A percentile compares a stretch with the other conserved stretches of the same genome.
These are phyloP conservation scores for Dendrobium officinale DNA, from an alignment of 106 monocot species.

Conservation along the genomic window DNA sequence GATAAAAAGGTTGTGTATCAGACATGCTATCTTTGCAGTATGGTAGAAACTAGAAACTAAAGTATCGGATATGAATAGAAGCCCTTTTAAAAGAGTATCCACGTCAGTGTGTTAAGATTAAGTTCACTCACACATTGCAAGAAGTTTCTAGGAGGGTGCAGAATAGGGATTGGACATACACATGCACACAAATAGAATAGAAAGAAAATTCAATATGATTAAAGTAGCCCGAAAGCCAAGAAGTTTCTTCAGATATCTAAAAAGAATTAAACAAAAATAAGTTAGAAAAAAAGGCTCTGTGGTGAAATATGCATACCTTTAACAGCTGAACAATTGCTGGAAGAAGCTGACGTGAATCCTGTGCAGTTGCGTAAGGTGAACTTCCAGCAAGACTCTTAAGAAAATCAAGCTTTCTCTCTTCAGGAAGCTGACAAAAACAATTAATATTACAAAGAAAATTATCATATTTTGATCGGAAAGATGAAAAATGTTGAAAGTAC, in stretches of 20 bases:
- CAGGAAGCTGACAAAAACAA: slow-evolving; percentile 61
- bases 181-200: too few relatives aligned
- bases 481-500: not conserved
- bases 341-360: slow-evolving; percentile 96
- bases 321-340: slow-evolving; percentile 80
- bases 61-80: too few relatives aligned
- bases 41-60: too few relatives aligned
- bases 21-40: too few relatives aligned
- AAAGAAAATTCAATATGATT: not conserved
- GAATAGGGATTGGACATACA: not conserved
- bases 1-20: too few relatives aligned
- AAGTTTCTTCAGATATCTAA: not conserved
- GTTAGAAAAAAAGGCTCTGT: not conserved
- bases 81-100: too few relatives aligned
- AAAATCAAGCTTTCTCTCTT: slow-evolving; percentile 82
- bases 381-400: slow-evolving; percentile 82
- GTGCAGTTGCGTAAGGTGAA: slow-evolving; percentile 79
- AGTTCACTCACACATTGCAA: too few relatives aligned
- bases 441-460: slow-evolving; percentile 2
- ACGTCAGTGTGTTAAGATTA: too few relatives aligned
- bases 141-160: too few relatives aligned
- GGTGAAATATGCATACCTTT: slow-evolving; percentile 40
- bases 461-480: not conserved
- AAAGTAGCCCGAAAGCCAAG: not conserved
- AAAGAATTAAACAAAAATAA: not conserved